phyloP scores from a whole-genome alignment of 2,329 filamentous ascomycete species.

The Dactylonectria macrodidyma region DNA sequence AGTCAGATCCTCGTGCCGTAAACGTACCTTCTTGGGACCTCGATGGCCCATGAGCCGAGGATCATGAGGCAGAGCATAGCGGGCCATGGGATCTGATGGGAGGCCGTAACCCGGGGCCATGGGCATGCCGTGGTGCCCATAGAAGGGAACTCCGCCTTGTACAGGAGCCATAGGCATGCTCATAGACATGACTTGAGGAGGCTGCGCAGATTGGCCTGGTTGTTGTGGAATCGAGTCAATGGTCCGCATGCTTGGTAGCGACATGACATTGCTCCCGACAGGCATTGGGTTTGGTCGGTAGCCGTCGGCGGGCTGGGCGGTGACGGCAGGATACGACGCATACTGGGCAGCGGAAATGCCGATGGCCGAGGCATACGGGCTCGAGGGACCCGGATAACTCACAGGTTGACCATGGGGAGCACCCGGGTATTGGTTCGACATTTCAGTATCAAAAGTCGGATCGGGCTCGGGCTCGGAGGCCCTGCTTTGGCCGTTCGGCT shows the following conservation, averaged over 20 bases:
- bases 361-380: constrained; percentile 42
- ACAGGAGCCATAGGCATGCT: constrained; percentile 50
- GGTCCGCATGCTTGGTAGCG: constrained; percentile 59
- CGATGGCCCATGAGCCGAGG: constrained; percentile 63
- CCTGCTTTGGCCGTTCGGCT: constrained; percentile 53
- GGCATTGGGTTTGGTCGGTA: constrained; percentile 50
- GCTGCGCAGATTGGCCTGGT: constrained; percentile 47
- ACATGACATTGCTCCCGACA: constrained; percentile 50
- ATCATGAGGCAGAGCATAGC: constrained; percentile 65
- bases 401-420: constrained; percentile 48
- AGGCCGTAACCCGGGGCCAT: constrained; percentile 58
- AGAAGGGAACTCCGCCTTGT: constrained; percentile 58
- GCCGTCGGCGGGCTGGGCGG: constrained; percentile 47
- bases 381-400: constrained; percentile 48
- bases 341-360: constrained; percentile 48
- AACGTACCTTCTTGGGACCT: constrained; percentile 71
- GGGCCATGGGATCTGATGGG: constrained; percentile 59
- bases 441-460: constrained; percentile 46
- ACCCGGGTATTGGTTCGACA: constrained; percentile 53
- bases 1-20: constrained; percentile 9
- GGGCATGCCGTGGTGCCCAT: constrained; percentile 56
- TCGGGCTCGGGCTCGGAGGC: constrained; percentile 46
- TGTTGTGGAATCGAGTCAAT: constrained; percentile 54
- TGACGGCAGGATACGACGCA: constrained; percentile 50
- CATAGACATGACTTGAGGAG: constrained; percentile 56